A percentile compares a stretch with the other conserved stretches of the same genome.
Conservation (phyloP, 2,329 filamentous ascomycete genomes). For the Exophiala oligosperma region DNA sequence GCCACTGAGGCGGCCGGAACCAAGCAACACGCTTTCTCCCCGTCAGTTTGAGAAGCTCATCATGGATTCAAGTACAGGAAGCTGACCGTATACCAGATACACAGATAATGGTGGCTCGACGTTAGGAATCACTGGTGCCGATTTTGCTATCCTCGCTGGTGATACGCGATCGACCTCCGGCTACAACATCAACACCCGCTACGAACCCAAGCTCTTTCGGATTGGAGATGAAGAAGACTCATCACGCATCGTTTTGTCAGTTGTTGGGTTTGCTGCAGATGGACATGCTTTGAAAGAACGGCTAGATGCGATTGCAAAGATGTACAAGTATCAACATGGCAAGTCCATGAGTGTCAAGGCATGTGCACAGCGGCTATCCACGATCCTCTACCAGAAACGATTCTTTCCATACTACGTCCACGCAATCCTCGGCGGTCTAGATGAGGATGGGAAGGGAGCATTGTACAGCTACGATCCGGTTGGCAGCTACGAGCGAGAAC, state of each 20-base stretch:
- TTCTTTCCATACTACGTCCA: constrained; percentile 99
- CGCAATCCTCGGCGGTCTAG: constrained; percentile 88
- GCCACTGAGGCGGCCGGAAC: constrained; percentile 48
- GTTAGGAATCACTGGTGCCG: constrained; percentile 86
- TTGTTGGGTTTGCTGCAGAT: constrained; percentile 94
- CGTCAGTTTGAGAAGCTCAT: constrained; percentile 59
- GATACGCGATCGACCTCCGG: constrained; percentile 94
- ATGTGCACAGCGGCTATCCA: constrained; percentile 90
- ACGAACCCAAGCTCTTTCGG: constrained; percentile 93
- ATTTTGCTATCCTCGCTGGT: constrained; percentile 95
- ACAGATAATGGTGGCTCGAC: constrained; percentile 98
- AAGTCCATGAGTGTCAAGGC: constrained; percentile 94
- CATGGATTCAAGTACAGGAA: neutral
- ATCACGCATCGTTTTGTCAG: constrained; percentile 83
- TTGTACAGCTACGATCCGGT: constrained; percentile 98
- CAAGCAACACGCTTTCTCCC: constrained; percentile 83
- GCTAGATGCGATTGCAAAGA: constrained; percentile 92
- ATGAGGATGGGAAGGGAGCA: constrained; percentile 91
- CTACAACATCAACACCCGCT: constrained; percentile 98
- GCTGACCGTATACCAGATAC: constrained; percentile 55
- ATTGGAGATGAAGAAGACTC: constrained; percentile 82
- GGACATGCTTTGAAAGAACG: constrained; percentile 91
- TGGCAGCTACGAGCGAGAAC: constrained; percentile 94
- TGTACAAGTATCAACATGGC: constrained; percentile 97
- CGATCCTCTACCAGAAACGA: constrained; percentile 93